Conservation (phyloP, 768 basidiomycete species). For the Royoungia palumana region DNA sequence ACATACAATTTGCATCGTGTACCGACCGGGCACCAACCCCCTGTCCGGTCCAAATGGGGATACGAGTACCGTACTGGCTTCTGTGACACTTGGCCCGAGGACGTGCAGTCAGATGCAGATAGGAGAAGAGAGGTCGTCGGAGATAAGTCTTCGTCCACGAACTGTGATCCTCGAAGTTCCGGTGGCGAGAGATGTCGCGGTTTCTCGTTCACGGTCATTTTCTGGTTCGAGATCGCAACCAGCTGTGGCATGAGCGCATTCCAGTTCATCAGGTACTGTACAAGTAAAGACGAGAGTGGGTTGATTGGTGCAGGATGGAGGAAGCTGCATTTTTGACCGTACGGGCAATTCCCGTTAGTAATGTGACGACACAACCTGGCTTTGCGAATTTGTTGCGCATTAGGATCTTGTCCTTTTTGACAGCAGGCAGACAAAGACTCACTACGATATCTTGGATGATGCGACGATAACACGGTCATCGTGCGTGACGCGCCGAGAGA, state of each 20-base stretch:
- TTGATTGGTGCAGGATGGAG: slow-evolving; percentile 28
- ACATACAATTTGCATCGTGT: slow-evolving; percentile 42
- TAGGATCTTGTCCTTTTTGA: background rate
- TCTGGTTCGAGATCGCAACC: slow-evolving; percentile 9
- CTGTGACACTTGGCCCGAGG: slow-evolving; percentile 7
- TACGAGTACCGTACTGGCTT: slow-evolving; percentile 36
- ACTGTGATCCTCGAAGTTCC: slow-evolving; percentile 2
- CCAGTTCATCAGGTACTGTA: slow-evolving; percentile 17
- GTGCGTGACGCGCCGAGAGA: background rate
- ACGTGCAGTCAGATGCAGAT: slow-evolving; percentile 21
- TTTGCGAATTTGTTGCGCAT: slow-evolving; percentile 9
- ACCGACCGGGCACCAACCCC: slow-evolving; percentile 42
- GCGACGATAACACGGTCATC: slow-evolving; percentile 8
- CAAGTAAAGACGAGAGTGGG: slow-evolving; percentile 14
- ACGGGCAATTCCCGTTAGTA: slow-evolving; percentile 34
- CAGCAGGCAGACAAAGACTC: slow-evolving; percentile 11
- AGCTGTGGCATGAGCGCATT: slow-evolving; percentile 16
- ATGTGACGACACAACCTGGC: slow-evolving; percentile 39
- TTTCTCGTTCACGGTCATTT: background rate
- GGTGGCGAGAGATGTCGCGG: slow-evolving; percentile 1
- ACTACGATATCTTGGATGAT: slow-evolving; percentile 32
- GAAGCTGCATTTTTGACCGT: slow-evolving; percentile 38
- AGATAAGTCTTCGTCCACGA: slow-evolving; percentile 21
- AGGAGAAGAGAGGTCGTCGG: slow-evolving; percentile 20
- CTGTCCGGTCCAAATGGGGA: slow-evolving; percentile 40